Base-by-base conservation (phyloP, 2,329 filamentous ascomycete species). In the Chalaropsis ovoidea region DNA sequence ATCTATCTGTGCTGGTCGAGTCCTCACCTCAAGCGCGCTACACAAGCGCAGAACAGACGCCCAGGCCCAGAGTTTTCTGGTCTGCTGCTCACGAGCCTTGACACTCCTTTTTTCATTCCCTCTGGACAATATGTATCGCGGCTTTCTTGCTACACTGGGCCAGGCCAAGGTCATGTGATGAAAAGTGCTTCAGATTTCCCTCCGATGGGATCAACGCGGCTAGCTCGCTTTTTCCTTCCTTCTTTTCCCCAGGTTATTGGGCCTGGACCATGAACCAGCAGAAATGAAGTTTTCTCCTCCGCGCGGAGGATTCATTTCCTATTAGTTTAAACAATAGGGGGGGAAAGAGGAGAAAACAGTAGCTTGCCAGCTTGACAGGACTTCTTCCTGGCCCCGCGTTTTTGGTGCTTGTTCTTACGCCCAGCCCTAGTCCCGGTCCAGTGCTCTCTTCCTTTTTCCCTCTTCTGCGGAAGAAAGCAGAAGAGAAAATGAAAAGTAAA, bases 21-120 rank as follows among this genome's bases (percentile, higher is more conserved):
- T 56, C 52, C 47, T 10, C 52, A n/a, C 8, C 17, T n/a, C n/a
- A n/a, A 10, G 27, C 52, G 24, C 52, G 24, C 52, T 56, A 56
- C 52, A 56, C 52, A 56, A 56, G 52, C 52, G 52, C 52, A 56
- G 24, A 56, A 35, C 52, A 35, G 52, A 35, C 52, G 52, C 52
- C 52, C 24, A 56, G 6, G 52, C 52, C 52, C 24, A 56, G 6
- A n/a, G 27, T 17, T 47, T n/a, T 47, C 42, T 47, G 43, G 6
- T 10, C 1, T 56, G 17, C 27, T 56, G 15, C 1, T n/a, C 24
- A 35, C 22, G 22, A 56, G 24, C 52, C 52, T n/a, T 17, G 10
- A 2, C 10, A 8, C 22, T 19, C 10, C 22, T 10, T 27, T 6
- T 19, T 54, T 24, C 22, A 54, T 31, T 11, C 35, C 7, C 15